phyloP scores from a whole-genome alignment of 1,284 basidiomycete species.

The Heterobasidion occidentale region DNA sequence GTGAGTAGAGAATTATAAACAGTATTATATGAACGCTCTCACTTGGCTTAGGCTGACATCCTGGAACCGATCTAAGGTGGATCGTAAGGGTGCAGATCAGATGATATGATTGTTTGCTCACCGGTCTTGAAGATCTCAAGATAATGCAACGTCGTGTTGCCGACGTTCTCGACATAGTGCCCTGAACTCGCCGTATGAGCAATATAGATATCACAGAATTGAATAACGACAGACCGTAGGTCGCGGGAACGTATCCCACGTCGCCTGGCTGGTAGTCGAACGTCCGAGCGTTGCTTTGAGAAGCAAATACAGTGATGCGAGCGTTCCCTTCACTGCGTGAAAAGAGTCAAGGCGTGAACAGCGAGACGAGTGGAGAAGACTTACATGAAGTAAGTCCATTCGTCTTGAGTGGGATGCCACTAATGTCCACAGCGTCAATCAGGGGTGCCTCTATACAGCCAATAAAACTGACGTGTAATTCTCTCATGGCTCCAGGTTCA shows the following conservation, averaged over 20 bases:
- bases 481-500: constrained; percentile 51
- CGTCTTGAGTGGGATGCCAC: constrained; percentile 70
- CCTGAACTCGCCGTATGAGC: constrained; percentile 22
- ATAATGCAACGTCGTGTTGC: constrained; percentile 53
- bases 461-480: constrained; percentile 27
- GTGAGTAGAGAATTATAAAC: background rate
- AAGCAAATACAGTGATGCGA: constrained; percentile 59
- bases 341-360: background rate
- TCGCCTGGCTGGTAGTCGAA: constrained; percentile 60
- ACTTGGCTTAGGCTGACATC: constrained; percentile 60
- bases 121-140: constrained; percentile 60
- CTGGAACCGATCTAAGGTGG: constrained; percentile 37
- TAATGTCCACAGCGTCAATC: constrained; percentile 17
- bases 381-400: constrained; percentile 53
- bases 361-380: constrained; percentile 3
- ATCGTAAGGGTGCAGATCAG: background rate
- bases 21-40: background rate
- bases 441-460: background rate
- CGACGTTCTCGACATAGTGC: constrained; percentile 68
- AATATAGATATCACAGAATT: background rate
- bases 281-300: constrained; percentile 52
- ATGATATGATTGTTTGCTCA: constrained; percentile 13
- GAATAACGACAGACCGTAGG: constrained; percentile 31
- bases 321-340: constrained; percentile 40
- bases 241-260: constrained; percentile 53